Base-by-base conservation (phyloP, 306 rosid species). In the Oxytropis ochrocephala region DNA sequence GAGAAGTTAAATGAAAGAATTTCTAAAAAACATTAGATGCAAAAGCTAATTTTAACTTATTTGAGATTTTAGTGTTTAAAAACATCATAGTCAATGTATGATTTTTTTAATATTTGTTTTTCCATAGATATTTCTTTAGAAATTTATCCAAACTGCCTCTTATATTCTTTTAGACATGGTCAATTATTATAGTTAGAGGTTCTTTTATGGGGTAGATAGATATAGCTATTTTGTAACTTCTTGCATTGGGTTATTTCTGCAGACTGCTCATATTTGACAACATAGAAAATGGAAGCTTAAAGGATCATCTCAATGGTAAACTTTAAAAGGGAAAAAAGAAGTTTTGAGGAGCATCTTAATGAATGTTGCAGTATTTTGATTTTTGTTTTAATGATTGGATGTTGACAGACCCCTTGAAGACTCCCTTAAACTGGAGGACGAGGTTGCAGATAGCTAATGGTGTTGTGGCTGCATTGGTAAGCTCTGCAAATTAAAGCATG, bases 401-500 rank as follows among this genome's bases (percentile, higher is more conserved):
- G 60, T 12, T 79, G 44, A 72, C 88, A 93, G 97, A 90, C 75
- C 97, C 97, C 41, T 82, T 93, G 36, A 90, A 82, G 82, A 90
- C 97, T 74, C 98, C 97, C 76, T 81, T 93, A 62, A 74, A 74
- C 75, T 93, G 98, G 98, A 88, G 90, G 80, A 88, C 87, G 6
- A 81, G 98, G 76, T 81, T 90, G 53, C 91, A 86, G 70, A 93
- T 93, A 70, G 94, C 91, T 36, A 41, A 82, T 48, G 94, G 87
- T 21, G 94, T 90, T 64, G 91, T 88, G 53, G 91, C 97, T 58
- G 98, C 94, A 43, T 71, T 93, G 89, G 98, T 93, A 78, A 60
- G 85, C 71, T 66, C 50, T 51, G 6, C 10, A 68, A 14, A 48
- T 44, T 56, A 69, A 55, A 64, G 64, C 79, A 14, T 58, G 35